Base-by-base conservation (phyloP, 1,284 basidiomycete species). In the Ceratobasidium sp. region DNA sequence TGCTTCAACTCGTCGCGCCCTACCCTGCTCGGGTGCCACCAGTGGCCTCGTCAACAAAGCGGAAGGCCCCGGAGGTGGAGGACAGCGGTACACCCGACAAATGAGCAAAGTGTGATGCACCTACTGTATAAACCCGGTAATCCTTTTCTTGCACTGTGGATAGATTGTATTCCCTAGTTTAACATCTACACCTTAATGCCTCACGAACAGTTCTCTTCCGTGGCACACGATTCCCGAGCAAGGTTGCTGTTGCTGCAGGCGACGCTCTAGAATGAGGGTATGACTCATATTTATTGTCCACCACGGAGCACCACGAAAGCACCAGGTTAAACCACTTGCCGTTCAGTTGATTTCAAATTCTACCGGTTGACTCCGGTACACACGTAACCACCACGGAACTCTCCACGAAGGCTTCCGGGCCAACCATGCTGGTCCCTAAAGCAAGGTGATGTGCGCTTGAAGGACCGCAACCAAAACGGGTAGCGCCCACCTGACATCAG, bases 271-370 rank as follows among this genome's bases (percentile, higher is more conserved):
- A 37, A 34, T 59, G 13, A 34, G 29, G 11, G 2, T 59, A 59
- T 59, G 56, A 59, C 56, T 59, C 56, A 59, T 59, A 59, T 59
- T 34, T n/a, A 13, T 59, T 17, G 9, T 34, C 56, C 13, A 59
- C 56, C 56, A 59, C 56, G 32, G 56, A 22, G 56, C 56, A 34
- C 56, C 29, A 13, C 56, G 22, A 59, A 59, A 37, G 56, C 56
- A 59, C 56, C 19, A 29, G 22, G 29, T n/a, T 17, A 29, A 59
- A 59, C 56, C 32, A 32, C 22, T 59, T 32, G 15, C 49, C 6
- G 15, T 51, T 5, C 13, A 5, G 49, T 51, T 5, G 5, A 51
- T 51, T 51, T 51, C 4, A 51, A 51, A 51, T n/a, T n/a, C 15
- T 11, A 51, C 49, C 13, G 49, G 49, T 6, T 6, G 5, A 17